phyloP scores from a whole-genome alignment of 129 eudicot species.

The Glebionis coronaria region DNA sequence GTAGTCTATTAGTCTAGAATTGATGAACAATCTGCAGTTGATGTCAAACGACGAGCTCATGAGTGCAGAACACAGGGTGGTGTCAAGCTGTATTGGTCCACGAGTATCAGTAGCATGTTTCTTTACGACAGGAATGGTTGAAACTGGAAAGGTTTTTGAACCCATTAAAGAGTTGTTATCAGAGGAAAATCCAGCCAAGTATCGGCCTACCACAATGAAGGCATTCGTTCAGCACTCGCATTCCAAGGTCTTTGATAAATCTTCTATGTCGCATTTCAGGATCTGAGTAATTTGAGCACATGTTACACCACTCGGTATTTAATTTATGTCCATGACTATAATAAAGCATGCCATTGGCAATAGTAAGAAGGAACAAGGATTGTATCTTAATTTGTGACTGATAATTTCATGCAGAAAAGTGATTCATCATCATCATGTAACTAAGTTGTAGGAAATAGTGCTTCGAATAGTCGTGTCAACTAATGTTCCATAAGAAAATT shows the following conservation, averaged over 20 bases:
- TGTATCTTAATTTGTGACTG: no score
- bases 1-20: not conserved
- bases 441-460: no score
- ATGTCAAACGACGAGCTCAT: slow-evolving; percentile 52
- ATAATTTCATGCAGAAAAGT: no score
- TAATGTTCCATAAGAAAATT: no score
- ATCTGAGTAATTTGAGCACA: not conserved
- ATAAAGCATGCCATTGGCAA: no score
- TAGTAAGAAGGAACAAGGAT: no score
- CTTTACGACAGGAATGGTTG: slow-evolving; percentile 38
- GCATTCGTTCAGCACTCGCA: slow-evolving; percentile 28
- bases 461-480: no score
- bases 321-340: not conserved
- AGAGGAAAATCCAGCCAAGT: slow-evolving; percentile 49
- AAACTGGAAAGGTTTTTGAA: slow-evolving; percentile 40
- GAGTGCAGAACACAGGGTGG: slow-evolving; percentile 63
- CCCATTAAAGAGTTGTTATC: slow-evolving; percentile 60
- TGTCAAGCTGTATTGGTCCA: slow-evolving; percentile 50
- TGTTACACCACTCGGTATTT: not conserved
- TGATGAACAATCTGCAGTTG: slow-evolving; percentile 34
- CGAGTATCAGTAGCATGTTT: slow-evolving; percentile 61
- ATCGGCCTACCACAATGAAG: slow-evolving; percentile 35
- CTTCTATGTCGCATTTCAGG: slow-evolving; percentile 30
- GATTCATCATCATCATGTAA: no score
- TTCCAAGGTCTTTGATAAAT: slow-evolving; percentile 31